Percentiles rank a stretch among this genome's conserved stretches.
These are phyloP conservation scores for Tricladium varicosporioides DNA, from an alignment of 2,329 filamentous ascomycete genomes.

Conservation along the genomic window DNA sequence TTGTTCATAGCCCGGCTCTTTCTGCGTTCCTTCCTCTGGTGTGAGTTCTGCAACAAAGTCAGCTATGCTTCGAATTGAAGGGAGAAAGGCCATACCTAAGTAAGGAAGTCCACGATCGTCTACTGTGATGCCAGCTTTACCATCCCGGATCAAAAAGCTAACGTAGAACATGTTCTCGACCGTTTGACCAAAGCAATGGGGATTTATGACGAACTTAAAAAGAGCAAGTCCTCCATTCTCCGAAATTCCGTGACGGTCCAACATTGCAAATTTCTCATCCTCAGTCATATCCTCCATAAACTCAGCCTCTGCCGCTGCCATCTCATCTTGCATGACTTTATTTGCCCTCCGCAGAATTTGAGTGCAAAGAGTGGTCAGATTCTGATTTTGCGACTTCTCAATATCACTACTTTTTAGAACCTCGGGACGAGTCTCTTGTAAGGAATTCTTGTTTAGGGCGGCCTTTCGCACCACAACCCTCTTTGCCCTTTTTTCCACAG, in stretches of 20 bases:
- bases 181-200: conserved; percentile 86
- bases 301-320: conserved; percentile 44
- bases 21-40: conserved; percentile 34
- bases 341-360: conserved; percentile 66
- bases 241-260: conserved; percentile 65
- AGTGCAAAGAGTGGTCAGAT: conserved; percentile 75
- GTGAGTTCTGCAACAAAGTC: conserved; percentile 41
- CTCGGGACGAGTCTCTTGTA: conserved; percentile 72
- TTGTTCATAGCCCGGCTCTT: background rate
- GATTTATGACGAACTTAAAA: conserved; percentile 88
- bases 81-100: conserved; percentile 57
- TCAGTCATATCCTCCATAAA: conserved; percentile 48
- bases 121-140: conserved; percentile 68
- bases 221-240: conserved; percentile 71
- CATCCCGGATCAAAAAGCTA: conserved; percentile 89
- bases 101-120: conserved; percentile 76
- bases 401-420: conserved; percentile 74
- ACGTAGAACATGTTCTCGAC: conserved; percentile 97
- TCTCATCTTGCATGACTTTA: conserved; percentile 45
- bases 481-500: conserved; percentile 80
- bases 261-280: conserved; percentile 47
- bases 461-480: conserved; percentile 69
- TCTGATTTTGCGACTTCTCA: conserved; percentile 70
- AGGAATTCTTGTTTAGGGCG: conserved; percentile 61
- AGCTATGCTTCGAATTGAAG: conserved; percentile 34